A percentile compares a stretch with the other conserved stretches of the same genome.
Conservation (phyloP, 371 early-diverging fungal genomes). For the Mycotypha africana region DNA sequence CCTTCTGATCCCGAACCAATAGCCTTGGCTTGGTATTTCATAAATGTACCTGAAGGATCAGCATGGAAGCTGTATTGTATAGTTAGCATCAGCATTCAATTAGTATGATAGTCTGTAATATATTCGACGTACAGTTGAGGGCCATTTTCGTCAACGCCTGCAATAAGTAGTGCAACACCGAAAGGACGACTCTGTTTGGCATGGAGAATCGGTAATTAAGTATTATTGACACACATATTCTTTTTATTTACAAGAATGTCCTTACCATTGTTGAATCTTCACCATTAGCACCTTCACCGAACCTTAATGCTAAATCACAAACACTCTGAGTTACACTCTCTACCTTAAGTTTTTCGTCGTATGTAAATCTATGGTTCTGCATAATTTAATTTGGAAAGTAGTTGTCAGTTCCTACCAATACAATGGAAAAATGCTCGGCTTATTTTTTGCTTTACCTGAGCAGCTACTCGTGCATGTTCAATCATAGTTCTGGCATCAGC, state of each 20-base stretch:
- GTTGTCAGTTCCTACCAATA: not conserved
- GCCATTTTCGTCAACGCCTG: conserved; percentile 95
- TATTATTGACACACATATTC: not conserved
- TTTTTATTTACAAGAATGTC: too few relatives aligned
- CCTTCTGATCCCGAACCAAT: conserved; percentile 99
- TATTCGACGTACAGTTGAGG: conserved; percentile 89
- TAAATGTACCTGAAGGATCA: conserved; percentile 96
- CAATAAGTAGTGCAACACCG: conserved; percentile 98
- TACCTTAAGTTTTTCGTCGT: conserved; percentile 91
- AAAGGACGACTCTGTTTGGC: conserved; percentile 89
- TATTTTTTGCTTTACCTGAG: conserved; percentile 62
- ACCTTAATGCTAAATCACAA: conserved; percentile 95
- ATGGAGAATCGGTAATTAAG: not conserved
- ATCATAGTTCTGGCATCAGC: conserved; percentile 97
- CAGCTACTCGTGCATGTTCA: conserved; percentile 94
- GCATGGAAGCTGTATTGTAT: conserved; percentile 71
- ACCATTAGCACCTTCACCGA: conserved; percentile 95
- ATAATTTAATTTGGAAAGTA: not conserved
- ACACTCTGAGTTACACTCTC: conserved; percentile 96
- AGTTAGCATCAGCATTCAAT: too few relatives aligned
- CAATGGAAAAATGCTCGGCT: not conserved
- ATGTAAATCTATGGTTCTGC: conserved; percentile 92
- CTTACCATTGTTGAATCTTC: conserved; percentile 93
- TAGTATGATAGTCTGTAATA: not conserved
- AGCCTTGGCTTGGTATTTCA: conserved; percentile 92